These are phyloP conservation scores for Pichia californica DNA, from an alignment of 805 yeast species.

Conservation along the genomic window DNA sequence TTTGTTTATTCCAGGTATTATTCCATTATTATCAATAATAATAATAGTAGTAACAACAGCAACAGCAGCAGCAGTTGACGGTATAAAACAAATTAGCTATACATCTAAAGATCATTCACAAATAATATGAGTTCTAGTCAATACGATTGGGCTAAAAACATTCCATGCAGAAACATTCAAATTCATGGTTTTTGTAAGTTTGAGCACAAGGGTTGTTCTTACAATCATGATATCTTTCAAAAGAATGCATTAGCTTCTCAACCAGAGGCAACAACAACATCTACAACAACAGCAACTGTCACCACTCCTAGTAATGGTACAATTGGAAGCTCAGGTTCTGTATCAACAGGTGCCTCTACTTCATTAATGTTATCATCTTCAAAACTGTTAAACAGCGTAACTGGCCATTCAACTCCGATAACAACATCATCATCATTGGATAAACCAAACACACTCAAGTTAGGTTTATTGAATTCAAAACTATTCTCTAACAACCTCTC, in stretches of 20 bases:
- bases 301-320: conserved; percentile 1
- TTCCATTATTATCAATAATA: too few species aligned
- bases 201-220: conserved; percentile 82
- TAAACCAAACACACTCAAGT: conserved; percentile 7
- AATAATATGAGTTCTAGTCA: conserved; percentile 3
- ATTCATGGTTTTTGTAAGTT: conserved; percentile 86
- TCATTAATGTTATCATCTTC: conserved; percentile 11
- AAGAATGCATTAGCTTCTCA: neutral
- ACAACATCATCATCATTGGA: conserved; percentile 3
- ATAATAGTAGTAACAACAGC: too few species aligned
- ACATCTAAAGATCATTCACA: neutral
- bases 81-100: neutral
- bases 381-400: neutral
- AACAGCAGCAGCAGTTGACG: too few species aligned
- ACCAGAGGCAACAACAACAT: neutral
- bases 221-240: conserved; percentile 59
- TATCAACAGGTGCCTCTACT: neutral
- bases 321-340: neutral
- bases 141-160: conserved; percentile 58
- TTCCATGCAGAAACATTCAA: conserved; percentile 76
- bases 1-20: too few species aligned
- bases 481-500: neutral
- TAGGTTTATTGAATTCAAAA: conserved; percentile 5
- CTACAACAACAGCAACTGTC: conserved; percentile 9
- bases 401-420: conserved; percentile 1